Percentiles rank a stretch among this genome's conserved stretches.
These are phyloP conservation scores for Lipomyces sp. DNA, from an alignment of 805 yeast genomes.

Conservation along the genomic window DNA sequence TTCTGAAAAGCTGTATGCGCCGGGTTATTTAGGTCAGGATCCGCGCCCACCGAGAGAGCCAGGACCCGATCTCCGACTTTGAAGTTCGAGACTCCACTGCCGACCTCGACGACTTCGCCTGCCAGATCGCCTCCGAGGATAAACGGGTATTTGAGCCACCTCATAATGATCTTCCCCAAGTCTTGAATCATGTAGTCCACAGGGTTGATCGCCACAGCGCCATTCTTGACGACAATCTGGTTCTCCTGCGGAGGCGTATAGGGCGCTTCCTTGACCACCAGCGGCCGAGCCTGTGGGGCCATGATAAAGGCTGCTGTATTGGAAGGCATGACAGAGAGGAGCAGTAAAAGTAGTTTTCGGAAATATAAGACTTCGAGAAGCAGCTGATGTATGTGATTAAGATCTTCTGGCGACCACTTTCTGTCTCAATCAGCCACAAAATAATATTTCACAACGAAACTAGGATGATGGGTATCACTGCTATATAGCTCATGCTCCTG, in stretches of 20 bases:
- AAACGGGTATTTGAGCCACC: constrained; percentile 17
- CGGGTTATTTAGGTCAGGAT: constrained; percentile 3
- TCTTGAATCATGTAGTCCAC: constrained; percentile 28
- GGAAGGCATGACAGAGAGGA: constrained; percentile 1
- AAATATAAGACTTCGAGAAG: too few species aligned
- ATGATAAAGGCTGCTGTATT: constrained; percentile 10
- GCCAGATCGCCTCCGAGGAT: constrained; percentile 38
- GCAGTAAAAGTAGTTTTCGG: too few species aligned
- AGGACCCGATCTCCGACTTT: constrained; percentile 37
- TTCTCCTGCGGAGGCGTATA: constrained; percentile 11
- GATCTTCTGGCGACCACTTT: too few species aligned
- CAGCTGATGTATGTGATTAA: too few species aligned
- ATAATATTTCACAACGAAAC: too few species aligned
- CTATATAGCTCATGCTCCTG: too few species aligned
- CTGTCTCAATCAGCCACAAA: too few species aligned
- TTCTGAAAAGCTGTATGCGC: constrained; percentile 33
- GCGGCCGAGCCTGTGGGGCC: background rate
- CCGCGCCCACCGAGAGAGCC: constrained; percentile 1
- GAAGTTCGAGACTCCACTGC: constrained; percentile 32
- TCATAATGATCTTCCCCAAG: too few species aligned
- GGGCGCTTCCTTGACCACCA: constrained; percentile 20
- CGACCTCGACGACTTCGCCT: constrained; percentile 39
- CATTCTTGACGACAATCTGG: constrained; percentile 36
- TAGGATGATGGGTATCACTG: too few species aligned
- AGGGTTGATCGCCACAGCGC: constrained; percentile 41